Evolutionary conservation across 441 rosid species (phyloP).

Genomic region (Hura crepitans): DNA sequence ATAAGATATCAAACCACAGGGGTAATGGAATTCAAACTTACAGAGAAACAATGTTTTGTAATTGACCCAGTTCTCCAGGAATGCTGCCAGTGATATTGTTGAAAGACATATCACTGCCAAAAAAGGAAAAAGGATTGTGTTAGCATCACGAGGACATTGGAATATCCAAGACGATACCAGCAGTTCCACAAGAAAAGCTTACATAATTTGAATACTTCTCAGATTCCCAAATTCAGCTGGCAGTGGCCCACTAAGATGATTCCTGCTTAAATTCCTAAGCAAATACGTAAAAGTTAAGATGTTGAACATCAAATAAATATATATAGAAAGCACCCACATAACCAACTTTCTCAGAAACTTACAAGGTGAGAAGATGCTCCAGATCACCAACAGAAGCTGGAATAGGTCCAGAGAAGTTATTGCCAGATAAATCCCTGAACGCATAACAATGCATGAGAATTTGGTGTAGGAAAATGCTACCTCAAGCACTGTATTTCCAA

Average conservation of each 20-base stretch:
- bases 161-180: neutral
- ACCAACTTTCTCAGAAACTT: constrained; percentile 17
- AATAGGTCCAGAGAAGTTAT: constrained; percentile 61
- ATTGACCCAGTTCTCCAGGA: constrained; percentile 72
- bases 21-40: constrained; percentile 29
- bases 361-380: constrained; percentile 91
- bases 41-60: constrained; percentile 78
- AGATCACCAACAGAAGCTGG: constrained; percentile 79
- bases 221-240: constrained; percentile 87
- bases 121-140: neutral
- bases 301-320: neutral
- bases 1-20: neutral
- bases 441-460: neutral
- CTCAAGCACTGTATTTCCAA: neutral
- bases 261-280: constrained; percentile 68
- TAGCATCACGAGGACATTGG: too few relatives aligned
- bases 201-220: constrained; percentile 72
- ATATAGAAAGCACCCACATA: neutral
- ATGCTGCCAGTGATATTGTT: constrained; percentile 62
- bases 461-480: neutral
- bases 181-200: constrained; percentile 12
- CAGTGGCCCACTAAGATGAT: constrained; percentile 52
- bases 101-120: constrained; percentile 68
- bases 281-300: neutral
- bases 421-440: constrained; percentile 77